Evolutionary conservation across 805 yeast genomes (phyloP), one percentile per base, ranked within the genome.

Genomic region (Candida caryicola): DNA sequence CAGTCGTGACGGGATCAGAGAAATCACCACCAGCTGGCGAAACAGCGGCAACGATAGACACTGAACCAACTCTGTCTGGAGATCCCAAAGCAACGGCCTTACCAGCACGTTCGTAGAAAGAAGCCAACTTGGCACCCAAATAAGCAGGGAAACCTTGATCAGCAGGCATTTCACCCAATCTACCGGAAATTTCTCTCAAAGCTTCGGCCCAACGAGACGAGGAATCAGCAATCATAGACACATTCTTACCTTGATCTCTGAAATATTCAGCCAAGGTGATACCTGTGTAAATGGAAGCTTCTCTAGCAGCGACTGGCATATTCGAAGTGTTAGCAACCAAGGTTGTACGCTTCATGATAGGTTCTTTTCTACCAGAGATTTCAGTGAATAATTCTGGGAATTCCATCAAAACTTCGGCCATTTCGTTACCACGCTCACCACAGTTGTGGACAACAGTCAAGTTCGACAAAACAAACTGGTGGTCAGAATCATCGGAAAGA

Each of bases 21-120:
- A 93, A 91, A 76, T 93, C 99, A 82, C 99, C 99, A 81, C 99
- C 99, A 40, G 99, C 98, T 52, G 99, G 99, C 4, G 98, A 93
- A 29, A 93, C 99, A 52, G 99, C 99, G 44, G 99, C 99, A 57
- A 93, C 74, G 67, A 93, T 93, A n/a, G 99, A 93, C 47, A 93
- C 99, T 21, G 99, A 91, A 46, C 99, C 99, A 51, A 78, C 60
- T 75, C 99, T 89, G 54, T 86, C 85, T 47, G 99, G 99, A 43
- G 95, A 87, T 59, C 99, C 99, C 44, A 93, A 76, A 2, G 96
- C 91, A 55, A 82, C 75, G 31, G 96, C 95, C 64, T 85, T 88
- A 73, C 99, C 99, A 33, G 99, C 99, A 75, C 99, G 88, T 74
- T 93, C 99, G 70, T 93, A 93, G 80, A 93, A 93, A 40, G 98